A percentile compares a stretch with the other conserved stretches of the same genome.
Conservation (phyloP, 2,329 filamentous ascomycete genomes). For the Bipolaris victoriae region DNA sequence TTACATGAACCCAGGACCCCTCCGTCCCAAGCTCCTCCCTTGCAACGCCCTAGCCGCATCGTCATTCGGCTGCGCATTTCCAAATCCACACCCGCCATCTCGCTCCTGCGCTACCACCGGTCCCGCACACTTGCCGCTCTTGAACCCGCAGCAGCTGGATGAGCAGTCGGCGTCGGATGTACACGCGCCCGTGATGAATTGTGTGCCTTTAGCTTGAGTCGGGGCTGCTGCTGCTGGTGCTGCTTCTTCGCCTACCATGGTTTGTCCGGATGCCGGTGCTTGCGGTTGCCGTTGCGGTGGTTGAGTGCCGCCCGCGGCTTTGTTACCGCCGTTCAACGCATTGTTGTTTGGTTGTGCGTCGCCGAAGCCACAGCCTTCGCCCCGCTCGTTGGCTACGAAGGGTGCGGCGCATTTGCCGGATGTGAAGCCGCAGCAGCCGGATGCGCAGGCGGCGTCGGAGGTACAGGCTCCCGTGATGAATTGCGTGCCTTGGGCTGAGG, state of each 20-base stretch:
- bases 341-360: conserved; percentile 43
- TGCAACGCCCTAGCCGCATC: conserved; percentile 38
- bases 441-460: conserved; percentile 37
- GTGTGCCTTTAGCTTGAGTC: conserved; percentile 29
- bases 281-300: not conserved
- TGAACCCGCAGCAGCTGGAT: conserved; percentile 47
- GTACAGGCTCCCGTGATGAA: conserved; percentile 40
- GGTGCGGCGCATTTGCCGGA: conserved; percentile 43
- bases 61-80: conserved; percentile 44
- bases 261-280: not conserved
- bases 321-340: conserved; percentile 28
- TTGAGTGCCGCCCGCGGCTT: conserved; percentile 5
- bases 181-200: conserved; percentile 51
- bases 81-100: conserved; percentile 48
- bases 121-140: conserved; percentile 40
- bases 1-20: conserved; percentile 32
- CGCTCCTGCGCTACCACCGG: conserved; percentile 43
- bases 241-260: not conserved
- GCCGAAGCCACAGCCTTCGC: conserved; percentile 48
- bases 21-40: conserved; percentile 27
- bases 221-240: not conserved
- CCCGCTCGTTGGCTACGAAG: conserved; percentile 43
- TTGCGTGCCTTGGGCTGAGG: conserved; percentile 36
- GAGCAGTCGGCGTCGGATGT: conserved; percentile 49
- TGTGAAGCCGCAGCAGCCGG: conserved; percentile 37